Percentiles rank a stretch among this genome's conserved stretches.
These are phyloP conservation scores for Yamadazyma dushanensis DNA, from an alignment of 1,139 yeast genomes.

Conservation along the genomic window DNA sequence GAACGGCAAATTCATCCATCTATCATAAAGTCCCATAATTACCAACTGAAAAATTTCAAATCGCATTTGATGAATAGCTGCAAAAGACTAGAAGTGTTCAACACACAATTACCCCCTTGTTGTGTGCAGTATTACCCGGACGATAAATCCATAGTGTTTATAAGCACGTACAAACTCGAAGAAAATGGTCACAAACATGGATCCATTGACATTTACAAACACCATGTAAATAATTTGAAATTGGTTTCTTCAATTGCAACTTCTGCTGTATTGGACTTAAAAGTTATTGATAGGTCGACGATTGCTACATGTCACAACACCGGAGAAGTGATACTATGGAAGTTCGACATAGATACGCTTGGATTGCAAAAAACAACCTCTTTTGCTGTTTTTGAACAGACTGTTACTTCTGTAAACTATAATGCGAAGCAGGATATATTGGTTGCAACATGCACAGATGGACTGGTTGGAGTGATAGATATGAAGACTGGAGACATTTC, in stretches of 20 bases:
- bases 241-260: constrained; percentile 14
- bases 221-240: constrained; percentile 15
- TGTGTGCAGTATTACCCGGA: constrained; percentile 62
- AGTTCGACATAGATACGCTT: constrained; percentile 20
- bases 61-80: constrained; percentile 5
- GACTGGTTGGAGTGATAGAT: constrained; percentile 42
- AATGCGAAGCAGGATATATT: constrained; percentile 41
- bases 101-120: constrained; percentile 77
- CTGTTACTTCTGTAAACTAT: constrained; percentile 66
- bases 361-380: constrained; percentile 8
- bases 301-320: constrained; percentile 77
- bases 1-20: constrained; percentile 52
- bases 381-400: constrained; percentile 14
- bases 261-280: constrained; percentile 71
- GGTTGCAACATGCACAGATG: constrained; percentile 61
- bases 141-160: constrained; percentile 46
- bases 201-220: constrained; percentile 61
- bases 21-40: constrained; percentile 38
- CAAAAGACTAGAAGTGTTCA: constrained; percentile 25
- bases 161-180: constrained; percentile 81
- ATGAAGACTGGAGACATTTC: constrained; percentile 17
- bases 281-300: constrained; percentile 52
- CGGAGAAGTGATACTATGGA: constrained; percentile 73
- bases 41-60: constrained; percentile 4
- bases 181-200: constrained; percentile 66